A percentile compares a stretch with the other conserved stretches of the same genome.
phyloP scores from a whole-genome alignment of 345 rosid species.

The Citrus reticulata region DNA sequence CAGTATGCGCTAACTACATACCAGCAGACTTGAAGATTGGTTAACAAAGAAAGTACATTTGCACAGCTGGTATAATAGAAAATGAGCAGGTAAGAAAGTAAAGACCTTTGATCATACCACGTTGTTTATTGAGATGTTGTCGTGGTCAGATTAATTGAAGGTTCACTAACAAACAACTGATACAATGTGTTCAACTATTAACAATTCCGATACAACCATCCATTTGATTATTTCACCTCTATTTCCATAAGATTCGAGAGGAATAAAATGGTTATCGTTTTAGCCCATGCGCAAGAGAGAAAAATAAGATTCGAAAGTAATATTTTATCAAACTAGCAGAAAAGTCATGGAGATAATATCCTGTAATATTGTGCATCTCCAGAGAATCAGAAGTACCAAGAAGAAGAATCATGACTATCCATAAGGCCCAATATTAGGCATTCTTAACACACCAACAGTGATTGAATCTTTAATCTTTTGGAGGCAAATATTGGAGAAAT shows the following conservation, averaged over 20 bases:
- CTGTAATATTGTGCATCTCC: neutral
- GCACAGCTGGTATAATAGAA: neutral
- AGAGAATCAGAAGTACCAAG: neutral
- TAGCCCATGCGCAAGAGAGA: neutral
- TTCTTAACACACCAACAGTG: neutral
- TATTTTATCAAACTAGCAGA: neutral
- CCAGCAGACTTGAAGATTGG: neutral
- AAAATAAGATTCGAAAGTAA: neutral
- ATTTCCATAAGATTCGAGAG: neutral
- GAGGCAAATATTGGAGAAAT: neutral
- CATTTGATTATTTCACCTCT: neutral
- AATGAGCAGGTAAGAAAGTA: neutral
- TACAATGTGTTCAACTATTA: neutral
- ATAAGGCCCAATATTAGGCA: neutral
- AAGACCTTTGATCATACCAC: neutral
- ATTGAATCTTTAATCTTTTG: neutral
- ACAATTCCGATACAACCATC: neutral
- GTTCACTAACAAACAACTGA: neutral
- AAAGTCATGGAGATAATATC: neutral
- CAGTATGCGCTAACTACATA: neutral
- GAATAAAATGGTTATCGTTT: neutral
- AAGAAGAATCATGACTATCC: neutral
- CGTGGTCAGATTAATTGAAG: neutral
- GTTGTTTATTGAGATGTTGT: neutral
- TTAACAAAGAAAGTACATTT: neutral